Evolutionary conservation across 2,329 filamentous ascomycete species (phyloP), one percentile per base, ranked within the genome.

Genomic region (Trichoderma semiorbis): DNA sequence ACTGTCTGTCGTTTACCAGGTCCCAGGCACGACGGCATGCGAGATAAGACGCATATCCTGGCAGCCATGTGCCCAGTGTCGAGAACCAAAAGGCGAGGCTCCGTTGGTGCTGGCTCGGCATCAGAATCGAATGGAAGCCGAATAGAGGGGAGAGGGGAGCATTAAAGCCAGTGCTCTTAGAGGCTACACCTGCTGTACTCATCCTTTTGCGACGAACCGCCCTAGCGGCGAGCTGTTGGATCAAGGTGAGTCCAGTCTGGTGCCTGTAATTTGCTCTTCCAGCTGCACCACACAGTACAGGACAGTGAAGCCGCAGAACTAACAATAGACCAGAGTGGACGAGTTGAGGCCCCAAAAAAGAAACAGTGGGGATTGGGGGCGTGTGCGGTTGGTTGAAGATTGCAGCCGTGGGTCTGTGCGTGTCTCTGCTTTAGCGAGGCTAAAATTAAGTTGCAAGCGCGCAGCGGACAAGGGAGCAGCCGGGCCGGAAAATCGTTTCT

Each of bases 361-460:
- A 67, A 61, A 47, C 24, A 53, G 63, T 67, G 53, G 63, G 18
- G 62, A 18, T 58, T 24, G 18, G 55, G 69, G 69, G 69, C 69
- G 69, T 71, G 43, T 71, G 69, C 55, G 60, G 69, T 71, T 71
- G 69, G 69, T 55, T 67, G 62, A 47, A 26, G 36, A 26, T 47
- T 63, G n/a, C 39, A 16, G 32, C 14, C 47, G 21, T 24, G 18
- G 68, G 69, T 63, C 55, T 67, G 43, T 63, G 65, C 65, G 32
- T 32, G 39, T 57, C 30, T 63, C n/a, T 60, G 57, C 32, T 53
- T 68, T 68, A 39, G 65, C 70, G 65, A 68, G 64, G 58, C 70
- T 72, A 69, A 72, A 69, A 69, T 64, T 69, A 69, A 69, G 70
- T 58, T 69, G 57, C 70, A 72, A 72, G 70, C 70, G 70, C 70